These are phyloP conservation scores for Rosa rugosa DNA, from an alignment of 306 rosid species.

Conservation along the genomic window DNA sequence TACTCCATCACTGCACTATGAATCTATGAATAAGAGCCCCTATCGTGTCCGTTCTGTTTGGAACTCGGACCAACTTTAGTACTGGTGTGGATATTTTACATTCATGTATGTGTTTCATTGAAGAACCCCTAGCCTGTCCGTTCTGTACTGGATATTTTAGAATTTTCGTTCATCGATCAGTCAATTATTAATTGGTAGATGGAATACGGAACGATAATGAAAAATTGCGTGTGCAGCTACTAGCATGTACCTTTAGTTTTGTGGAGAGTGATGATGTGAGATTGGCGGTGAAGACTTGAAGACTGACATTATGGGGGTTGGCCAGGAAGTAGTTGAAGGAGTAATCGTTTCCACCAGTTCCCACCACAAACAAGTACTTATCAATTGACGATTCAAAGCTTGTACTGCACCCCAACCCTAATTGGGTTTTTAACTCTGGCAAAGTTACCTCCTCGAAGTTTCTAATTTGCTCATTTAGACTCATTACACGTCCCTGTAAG, in stretches of 20 bases:
- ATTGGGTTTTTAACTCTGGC: slow-evolving; percentile 31
- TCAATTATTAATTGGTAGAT: not conserved
- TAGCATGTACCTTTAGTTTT: not conserved
- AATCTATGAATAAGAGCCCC: not conserved
- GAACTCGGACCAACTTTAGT: too few species aligned
- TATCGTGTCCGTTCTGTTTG: not conserved
- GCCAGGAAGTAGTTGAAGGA: slow-evolving; percentile 43
- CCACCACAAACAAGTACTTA: slow-evolving; percentile 47
- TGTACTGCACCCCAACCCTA: not conserved
- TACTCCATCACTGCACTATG: not conserved
- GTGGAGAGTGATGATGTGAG: slow-evolving; percentile 35
- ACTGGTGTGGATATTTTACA: too few species aligned
- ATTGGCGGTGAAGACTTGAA: slow-evolving; percentile 33
- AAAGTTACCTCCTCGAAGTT: slow-evolving; percentile 44
- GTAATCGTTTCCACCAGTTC: slow-evolving; percentile 51
- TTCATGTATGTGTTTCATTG: too few species aligned
- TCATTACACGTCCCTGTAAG: slow-evolving; percentile 40
- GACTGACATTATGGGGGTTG: slow-evolving; percentile 20
- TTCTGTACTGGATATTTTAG: too few species aligned
- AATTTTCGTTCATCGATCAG: not conserved
- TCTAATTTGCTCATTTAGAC: slow-evolving; percentile 35
- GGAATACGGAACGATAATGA: not conserved
- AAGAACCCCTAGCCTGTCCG: too few species aligned
- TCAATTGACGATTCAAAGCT: not conserved
- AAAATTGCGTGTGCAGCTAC: not conserved